Conservation (phyloP, 164 flowering plant species). For the Liquidambar formosana region DNA sequence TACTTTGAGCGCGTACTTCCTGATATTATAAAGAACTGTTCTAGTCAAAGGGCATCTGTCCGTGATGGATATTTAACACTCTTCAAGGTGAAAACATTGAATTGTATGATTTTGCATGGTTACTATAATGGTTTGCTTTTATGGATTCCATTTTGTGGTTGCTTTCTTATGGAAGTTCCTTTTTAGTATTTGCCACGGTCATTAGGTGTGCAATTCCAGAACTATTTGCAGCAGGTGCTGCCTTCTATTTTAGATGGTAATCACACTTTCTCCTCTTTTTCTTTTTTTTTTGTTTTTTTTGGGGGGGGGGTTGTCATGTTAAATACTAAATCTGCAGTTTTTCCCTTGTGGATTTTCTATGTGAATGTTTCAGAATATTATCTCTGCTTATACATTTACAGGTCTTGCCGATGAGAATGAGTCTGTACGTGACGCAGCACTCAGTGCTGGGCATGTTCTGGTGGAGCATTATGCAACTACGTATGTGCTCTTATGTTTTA, state of each 20-base stretch:
- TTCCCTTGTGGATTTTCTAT: background rate
- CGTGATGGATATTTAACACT: conserved; percentile 96
- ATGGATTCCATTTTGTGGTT: background rate
- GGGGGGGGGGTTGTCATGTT: background rate
- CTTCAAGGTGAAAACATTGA: conserved; percentile 61
- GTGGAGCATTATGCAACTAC: conserved; percentile 99
- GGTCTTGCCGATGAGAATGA: conserved; percentile 99
- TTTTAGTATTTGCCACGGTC: conserved; percentile 91
- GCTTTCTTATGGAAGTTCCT: conserved; percentile 5
- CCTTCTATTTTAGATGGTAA: conserved; percentile 97
- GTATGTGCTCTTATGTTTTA: conserved; percentile 39
- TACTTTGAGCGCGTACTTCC: conserved; percentile 89
- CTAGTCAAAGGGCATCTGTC: conserved; percentile 90
- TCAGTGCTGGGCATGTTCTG: conserved; percentile 95
- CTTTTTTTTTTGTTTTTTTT: background rate
- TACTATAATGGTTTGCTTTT: background rate
- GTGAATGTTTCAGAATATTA: background rate
- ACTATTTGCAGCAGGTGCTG: conserved; percentile 86
- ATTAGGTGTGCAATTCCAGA: conserved; percentile 88
- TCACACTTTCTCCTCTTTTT: background rate
- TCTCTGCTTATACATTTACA: conserved; percentile 21
- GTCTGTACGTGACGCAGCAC: conserved; percentile 98
- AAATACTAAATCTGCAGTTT: background rate
- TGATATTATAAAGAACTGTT: conserved; percentile 82
- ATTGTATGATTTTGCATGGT: background rate